Conservation (phyloP, 768 basidiomycete genomes). For the Pulveroboletus ravenelii region DNA sequence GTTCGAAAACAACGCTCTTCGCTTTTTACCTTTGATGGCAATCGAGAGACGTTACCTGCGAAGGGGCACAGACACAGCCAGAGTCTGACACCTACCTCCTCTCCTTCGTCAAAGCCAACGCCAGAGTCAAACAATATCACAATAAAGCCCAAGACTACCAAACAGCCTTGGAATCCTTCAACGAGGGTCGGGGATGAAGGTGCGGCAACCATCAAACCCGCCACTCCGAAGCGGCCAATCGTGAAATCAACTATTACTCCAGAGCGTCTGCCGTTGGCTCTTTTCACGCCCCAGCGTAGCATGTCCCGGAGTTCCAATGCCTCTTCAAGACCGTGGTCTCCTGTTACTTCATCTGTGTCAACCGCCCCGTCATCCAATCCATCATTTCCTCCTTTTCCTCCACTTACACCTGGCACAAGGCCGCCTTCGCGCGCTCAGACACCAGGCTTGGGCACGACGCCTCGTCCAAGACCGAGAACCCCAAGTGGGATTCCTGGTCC, state of each 20-base stretch:
- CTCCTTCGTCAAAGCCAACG: conserved; percentile 39
- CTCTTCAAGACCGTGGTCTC: conserved; percentile 79
- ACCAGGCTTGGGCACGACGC: conserved; percentile 42
- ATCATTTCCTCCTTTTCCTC: conserved; percentile 34
- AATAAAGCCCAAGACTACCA: conserved; percentile 36
- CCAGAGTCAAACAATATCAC: conserved; percentile 38
- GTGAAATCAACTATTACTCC: conserved; percentile 45
- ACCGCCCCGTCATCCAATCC: conserved; percentile 53
- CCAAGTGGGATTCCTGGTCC: conserved; percentile 77
- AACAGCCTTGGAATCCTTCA: conserved; percentile 76
- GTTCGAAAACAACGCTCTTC: conserved; percentile 61
- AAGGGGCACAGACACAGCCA: conserved; percentile 64
- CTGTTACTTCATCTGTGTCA: conserved; percentile 65
- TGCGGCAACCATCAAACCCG: conserved; percentile 41
- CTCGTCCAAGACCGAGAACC: conserved; percentile 71
- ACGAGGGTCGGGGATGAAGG: conserved; percentile 64
- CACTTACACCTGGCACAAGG: conserved; percentile 26
- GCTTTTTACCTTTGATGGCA: conserved; percentile 49
- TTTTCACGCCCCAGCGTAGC: conserved; percentile 55
- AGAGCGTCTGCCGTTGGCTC: conserved; percentile 42
- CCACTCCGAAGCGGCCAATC: conserved; percentile 45
- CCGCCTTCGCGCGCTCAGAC: conserved; percentile 59
- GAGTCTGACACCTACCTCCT: conserved; percentile 68
- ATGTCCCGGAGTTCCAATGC: conserved; percentile 70
- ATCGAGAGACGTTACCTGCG: conserved; percentile 44